Evolutionary conservation across 2,329 filamentous ascomycete genomes (phyloP).

Genomic region (Pseudocercospora pini-densiflorae): DNA sequence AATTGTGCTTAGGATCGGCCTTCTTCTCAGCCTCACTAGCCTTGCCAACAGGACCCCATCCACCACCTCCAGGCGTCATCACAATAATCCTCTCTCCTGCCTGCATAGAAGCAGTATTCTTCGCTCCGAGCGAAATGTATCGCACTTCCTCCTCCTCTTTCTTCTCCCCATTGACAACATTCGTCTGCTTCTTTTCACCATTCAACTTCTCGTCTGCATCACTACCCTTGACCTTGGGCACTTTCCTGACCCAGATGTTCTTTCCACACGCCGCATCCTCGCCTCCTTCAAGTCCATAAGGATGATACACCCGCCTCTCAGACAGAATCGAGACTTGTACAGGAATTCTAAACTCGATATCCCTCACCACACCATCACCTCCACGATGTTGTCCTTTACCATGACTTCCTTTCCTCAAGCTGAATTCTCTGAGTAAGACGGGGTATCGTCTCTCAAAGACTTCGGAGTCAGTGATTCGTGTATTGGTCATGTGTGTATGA

Average conservation of each 20-base stretch:
- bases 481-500: constrained; percentile 89
- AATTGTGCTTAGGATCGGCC: constrained; percentile 63
- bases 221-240: constrained; percentile 47
- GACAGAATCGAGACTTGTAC: constrained; percentile 79
- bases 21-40: constrained; percentile 52
- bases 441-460: constrained; percentile 79
- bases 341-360: constrained; percentile 80
- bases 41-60: constrained; percentile 69
- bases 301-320: constrained; percentile 74
- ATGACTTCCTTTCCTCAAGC: constrained; percentile 64
- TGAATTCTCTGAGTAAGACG: constrained; percentile 72
- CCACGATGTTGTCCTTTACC: constrained; percentile 69
- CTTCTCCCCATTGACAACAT: constrained; percentile 12
- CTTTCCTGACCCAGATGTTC: constrained; percentile 84
- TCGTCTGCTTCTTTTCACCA: constrained; percentile 13
- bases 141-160: constrained; percentile 48
- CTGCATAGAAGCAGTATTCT: constrained; percentile 79
- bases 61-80: constrained; percentile 77
- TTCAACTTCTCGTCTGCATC: constrained; percentile 35
- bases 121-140: constrained; percentile 74
- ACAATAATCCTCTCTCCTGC: constrained; percentile 79
- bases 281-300: constrained; percentile 84
- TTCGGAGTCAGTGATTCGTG: constrained; percentile 79
- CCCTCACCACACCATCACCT: constrained; percentile 77
- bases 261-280: constrained; percentile 77